Percentiles rank a stretch among this genome's conserved stretches.
Conservation (phyloP, 495 filamentous ascomycete genomes). For the Aspergillus sclerotioniger region DNA sequence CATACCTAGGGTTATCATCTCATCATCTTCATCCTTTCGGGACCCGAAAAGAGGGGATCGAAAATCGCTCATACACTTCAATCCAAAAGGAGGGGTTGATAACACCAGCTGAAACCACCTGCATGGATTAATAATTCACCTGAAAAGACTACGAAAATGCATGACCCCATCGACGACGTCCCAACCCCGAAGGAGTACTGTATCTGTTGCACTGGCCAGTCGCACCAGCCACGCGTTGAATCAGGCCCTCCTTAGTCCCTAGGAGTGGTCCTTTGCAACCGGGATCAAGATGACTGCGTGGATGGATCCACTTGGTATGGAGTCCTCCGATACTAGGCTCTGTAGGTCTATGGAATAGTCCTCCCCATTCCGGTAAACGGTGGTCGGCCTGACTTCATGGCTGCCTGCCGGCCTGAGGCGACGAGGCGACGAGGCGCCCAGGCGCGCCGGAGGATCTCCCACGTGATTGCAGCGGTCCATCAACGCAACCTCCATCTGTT, state of each 20-base stretch:
- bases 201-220: conserved; percentile 1
- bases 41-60: neutral
- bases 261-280: too few relatives aligned
- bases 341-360: too few relatives aligned
- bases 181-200: neutral
- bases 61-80: neutral
- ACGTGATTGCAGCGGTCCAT: neutral
- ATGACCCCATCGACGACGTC: neutral
- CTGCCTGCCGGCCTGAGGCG: neutral
- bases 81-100: neutral
- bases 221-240: neutral
- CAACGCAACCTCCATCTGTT: neutral
- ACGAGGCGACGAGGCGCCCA: neutral
- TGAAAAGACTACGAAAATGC: neutral
- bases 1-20: neutral
- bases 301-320: too few relatives aligned
- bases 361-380: too few relatives aligned
- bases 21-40: neutral
- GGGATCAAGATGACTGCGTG: too few relatives aligned
- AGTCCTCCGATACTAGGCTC: too few relatives aligned
- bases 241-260: neutral
- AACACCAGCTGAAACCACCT: neutral
- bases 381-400: too few relatives aligned
- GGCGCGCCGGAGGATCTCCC: neutral
- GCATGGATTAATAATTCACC: neutral